Evolutionary conservation across 495 filamentous ascomycete genomes (phyloP).

Genomic region (Clohesyomyces aquaticus): DNA sequence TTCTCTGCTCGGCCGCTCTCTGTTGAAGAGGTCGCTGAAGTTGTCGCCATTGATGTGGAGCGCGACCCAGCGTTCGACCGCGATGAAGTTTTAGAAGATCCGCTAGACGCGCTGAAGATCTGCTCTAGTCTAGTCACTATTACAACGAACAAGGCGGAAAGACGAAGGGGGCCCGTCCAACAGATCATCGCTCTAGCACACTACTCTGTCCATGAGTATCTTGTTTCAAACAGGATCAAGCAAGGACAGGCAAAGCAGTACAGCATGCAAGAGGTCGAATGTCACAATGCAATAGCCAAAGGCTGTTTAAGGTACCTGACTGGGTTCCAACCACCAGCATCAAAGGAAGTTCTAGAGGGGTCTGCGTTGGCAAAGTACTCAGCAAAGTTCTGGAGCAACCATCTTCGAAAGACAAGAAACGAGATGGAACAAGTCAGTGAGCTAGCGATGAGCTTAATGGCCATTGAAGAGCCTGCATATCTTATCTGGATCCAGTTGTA

Average conservation of each 20-base stretch:
- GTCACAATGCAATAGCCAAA: slow-evolving; percentile 44
- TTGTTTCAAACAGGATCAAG: slow-evolving; percentile 37
- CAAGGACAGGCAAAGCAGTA: background rate
- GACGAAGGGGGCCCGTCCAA: background rate
- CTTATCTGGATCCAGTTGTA: slow-evolving; percentile 33
- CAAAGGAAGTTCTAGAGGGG: slow-evolving; percentile 23
- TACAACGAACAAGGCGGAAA: background rate
- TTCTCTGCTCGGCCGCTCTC: slow-evolving; percentile 7
- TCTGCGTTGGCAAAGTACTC: slow-evolving; percentile 41
- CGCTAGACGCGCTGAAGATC: slow-evolving; percentile 7
- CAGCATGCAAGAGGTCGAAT: slow-evolving; percentile 26
- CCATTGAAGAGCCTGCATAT: slow-evolving; percentile 10
- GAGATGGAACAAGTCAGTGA: slow-evolving; percentile 5
- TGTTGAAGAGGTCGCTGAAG: slow-evolving; percentile 19
- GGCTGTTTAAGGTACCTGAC: slow-evolving; percentile 46
- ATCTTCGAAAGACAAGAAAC: slow-evolving; percentile 7
- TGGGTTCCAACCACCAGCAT: slow-evolving; percentile 32
- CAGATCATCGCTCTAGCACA: slow-evolving; percentile 43
- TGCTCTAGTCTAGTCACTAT: slow-evolving; percentile 18
- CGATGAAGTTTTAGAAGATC: slow-evolving; percentile 22
- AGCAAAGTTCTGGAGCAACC: slow-evolving; percentile 23
- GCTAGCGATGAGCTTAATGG: slow-evolving; percentile 18
- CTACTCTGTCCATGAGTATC: slow-evolving; percentile 51
- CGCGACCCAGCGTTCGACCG: slow-evolving; percentile 21
- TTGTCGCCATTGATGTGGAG: slow-evolving; percentile 15